A percentile compares a stretch with the other conserved stretches of the same genome.
Conservation (phyloP, 176 grass and related monocot genomes). For the Alloteropsis semialata region DNA sequence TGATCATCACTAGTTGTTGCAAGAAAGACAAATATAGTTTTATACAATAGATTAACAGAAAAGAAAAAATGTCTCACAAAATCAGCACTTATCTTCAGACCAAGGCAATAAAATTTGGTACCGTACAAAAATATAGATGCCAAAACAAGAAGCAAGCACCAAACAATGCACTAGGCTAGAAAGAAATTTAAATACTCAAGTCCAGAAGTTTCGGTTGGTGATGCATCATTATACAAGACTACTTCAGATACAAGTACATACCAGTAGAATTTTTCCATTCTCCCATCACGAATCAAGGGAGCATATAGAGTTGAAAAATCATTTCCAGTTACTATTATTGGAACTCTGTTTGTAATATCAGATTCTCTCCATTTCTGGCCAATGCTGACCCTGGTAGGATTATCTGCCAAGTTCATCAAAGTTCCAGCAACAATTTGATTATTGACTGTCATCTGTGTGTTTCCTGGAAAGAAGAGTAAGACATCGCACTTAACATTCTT, state of each 20-base stretch:
- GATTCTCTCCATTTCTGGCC: conserved; percentile 88
- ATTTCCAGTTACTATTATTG: conserved; percentile 87
- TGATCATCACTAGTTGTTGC: neutral
- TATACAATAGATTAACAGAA: neutral
- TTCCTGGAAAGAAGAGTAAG: conserved; percentile 54
- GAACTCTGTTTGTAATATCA: conserved; percentile 82
- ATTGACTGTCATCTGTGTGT: conserved; percentile 97
- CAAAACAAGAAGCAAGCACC: neutral
- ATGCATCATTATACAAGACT: neutral
- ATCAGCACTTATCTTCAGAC: neutral
- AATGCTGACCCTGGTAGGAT: conserved; percentile 89
- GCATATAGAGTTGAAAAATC: conserved; percentile 93
- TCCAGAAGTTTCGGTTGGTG: neutral
- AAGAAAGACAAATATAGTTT: conserved; percentile 1
- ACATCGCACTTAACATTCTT: neutral
- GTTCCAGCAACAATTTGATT: conserved; percentile 94
- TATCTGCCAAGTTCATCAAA: conserved; percentile 95
- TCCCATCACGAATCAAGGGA: conserved; percentile 89
- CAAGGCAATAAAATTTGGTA: conserved; percentile 13
- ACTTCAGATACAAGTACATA: conserved; percentile 40
- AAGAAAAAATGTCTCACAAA: neutral
- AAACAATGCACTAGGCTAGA: neutral
- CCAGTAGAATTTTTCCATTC: conserved; percentile 96
- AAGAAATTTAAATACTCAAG: neutral
- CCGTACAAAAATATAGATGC: neutral